These are phyloP conservation scores for Penicillium herquei DNA, from an alignment of 495 filamentous ascomycete genomes.

Conservation along the genomic window DNA sequence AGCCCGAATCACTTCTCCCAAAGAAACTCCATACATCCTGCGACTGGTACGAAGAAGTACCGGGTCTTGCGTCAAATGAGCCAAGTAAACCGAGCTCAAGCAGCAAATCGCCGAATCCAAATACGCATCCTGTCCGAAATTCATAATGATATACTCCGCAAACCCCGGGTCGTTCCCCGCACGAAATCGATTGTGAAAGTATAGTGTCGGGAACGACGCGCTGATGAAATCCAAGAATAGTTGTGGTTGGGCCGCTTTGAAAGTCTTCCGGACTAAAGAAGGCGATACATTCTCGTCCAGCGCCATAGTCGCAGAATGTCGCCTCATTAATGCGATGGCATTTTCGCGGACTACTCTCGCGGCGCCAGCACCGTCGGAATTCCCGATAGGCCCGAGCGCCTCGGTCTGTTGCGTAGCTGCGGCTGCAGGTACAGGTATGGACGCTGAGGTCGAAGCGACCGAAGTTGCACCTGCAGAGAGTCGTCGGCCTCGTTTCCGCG, in stretches of 20 bases:
- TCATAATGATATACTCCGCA: slow-evolving; percentile 23
- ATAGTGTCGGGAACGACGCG: slow-evolving; percentile 31
- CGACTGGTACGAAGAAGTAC: slow-evolving; percentile 25
- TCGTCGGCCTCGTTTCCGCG: slow-evolving; percentile 10
- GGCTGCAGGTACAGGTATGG: neutral
- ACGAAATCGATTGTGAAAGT: slow-evolving; percentile 33
- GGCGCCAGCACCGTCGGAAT: slow-evolving; percentile 4
- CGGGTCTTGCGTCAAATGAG: slow-evolving; percentile 26
- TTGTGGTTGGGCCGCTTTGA: slow-evolving; percentile 22
- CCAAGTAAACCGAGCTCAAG: slow-evolving; percentile 29
- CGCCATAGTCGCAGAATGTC: slow-evolving; percentile 13
- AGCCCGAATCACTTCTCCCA: slow-evolving; percentile 23
- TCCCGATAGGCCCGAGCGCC: slow-evolving; percentile 2
- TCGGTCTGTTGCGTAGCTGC: slow-evolving; percentile 4
- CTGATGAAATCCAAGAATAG: slow-evolving; percentile 32
- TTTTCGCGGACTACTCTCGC: slow-evolving; percentile 25
- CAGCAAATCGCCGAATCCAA: slow-evolving; percentile 31
- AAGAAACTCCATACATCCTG: slow-evolving; percentile 28
- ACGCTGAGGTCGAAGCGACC: neutral
- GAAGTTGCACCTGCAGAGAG: neutral
- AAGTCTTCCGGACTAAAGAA: slow-evolving; percentile 25
- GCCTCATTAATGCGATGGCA: slow-evolving; percentile 28
- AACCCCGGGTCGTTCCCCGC: slow-evolving; percentile 25
- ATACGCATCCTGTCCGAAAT: slow-evolving; percentile 24
- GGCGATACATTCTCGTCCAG: slow-evolving; percentile 24